Evolutionary conservation across 106 monocot genomes (phyloP), one percentile per base, ranked within the genome.

Genomic region (Allium fistulosum): DNA sequence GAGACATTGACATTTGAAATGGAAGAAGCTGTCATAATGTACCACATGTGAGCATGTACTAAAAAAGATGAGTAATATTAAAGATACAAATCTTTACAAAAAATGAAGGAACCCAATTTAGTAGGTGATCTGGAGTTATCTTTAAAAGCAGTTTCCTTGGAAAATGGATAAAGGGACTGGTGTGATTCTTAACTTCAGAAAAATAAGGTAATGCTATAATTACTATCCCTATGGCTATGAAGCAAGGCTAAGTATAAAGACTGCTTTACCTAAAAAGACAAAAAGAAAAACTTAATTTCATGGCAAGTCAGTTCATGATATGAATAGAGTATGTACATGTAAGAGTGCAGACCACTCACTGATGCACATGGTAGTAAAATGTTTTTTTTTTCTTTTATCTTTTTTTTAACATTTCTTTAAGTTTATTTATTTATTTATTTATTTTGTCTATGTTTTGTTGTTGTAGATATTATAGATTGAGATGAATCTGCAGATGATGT

Each of bases 101-200:
- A 66, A 52, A 17, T 52, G 66, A 51, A 66, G 11, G 66, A 66
- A 52, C 22, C 51, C 49, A 66, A 51, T 51, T 49, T 27, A 66
- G 66, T 66, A 22, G 66, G 66, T 66, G 37, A 66, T 66, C 66
- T 66, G 66, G 66, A 66, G 66, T 26, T 66, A 51, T 52, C 66
- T 66, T 66, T 17, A 27, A 66, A 52, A 51, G 51, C 26, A 52
- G 26, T 17, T 66, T 45, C 6, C 52, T 7, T 11, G 14, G 26
- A 26, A 51, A 63, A 66, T 11, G 66, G 52, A 52, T 49, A 66
- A 66, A 66, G 66, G 27, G 66, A 66, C 66, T 52, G 66, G 51
- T 27, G 51, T 27, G 27, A 51, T 52, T 26, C 66, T 26, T 52
- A 51, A 66, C 49, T 66, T 51, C 52, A 52, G 51, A 51, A 15